Base-by-base conservation (phyloP, 2,329 filamentous ascomycete species). In the Trichoderma sp. region DNA sequence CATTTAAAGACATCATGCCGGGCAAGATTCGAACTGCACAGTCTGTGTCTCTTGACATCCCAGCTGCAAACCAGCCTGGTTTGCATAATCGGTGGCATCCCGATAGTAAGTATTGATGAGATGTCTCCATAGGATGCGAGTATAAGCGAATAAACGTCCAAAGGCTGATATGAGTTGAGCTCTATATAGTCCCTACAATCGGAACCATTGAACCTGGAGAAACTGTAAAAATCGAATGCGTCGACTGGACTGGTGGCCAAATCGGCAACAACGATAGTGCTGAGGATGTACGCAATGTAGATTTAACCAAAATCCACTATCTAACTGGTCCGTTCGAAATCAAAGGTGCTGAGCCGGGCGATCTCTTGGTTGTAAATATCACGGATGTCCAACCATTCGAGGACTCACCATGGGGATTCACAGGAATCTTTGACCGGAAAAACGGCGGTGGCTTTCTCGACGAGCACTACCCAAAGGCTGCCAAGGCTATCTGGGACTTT, bases 81-180 rank as follows among this genome's bases (percentile, higher is more conserved):
- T 81, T 94, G 11, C 92, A 95, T 63, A 97, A 97, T 76, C 86
- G 94, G 78, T 97, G 94, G 94, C 94, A 97, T 77, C 94, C 94
- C 43, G 94, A 97, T 73, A 91, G 92, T 94, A 84, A 64, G 84
- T 76, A 21, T 19, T 13, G 14, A 37, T 14, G 33, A 37, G 19
- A 33, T 8, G 21, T 62, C 13, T 2, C 4, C 13, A 6, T 4
- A 21, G 10, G 13, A 11, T 40, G 10, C 2, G 11, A 13, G 13
- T 21, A 1, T 4, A 24, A 6, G 13, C 5, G 6, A 29, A 5
- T 14, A 5, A 19, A 13, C 7, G 11, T 10, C n/a, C 19, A n/a
- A 13, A 47, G 37, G 8, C 63, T 66, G 24, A 49, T 47, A 13
- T 33, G 10, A 33, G 4, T 6, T 21, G 31, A 33, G 14, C 40